phyloP scores from a whole-genome alignment of 1,284 basidiomycete genomes.

The Moesziomyces sp. region DNA sequence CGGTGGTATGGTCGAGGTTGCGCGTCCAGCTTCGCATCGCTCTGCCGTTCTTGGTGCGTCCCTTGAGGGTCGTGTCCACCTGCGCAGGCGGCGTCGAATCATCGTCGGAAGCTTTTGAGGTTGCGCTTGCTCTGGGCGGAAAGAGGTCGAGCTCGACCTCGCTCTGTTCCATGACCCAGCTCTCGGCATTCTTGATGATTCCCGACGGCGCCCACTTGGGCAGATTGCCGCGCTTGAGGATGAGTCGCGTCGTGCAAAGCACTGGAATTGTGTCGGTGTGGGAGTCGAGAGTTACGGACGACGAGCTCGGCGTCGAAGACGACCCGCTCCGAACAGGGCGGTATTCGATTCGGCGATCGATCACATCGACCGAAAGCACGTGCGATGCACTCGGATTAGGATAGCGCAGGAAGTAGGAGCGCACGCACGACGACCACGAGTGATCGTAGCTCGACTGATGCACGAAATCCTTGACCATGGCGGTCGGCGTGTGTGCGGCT shows the following conservation, averaged over 20 bases:
- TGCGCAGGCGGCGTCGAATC: neutral
- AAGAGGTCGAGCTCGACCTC: constrained; percentile 63
- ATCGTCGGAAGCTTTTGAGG: neutral
- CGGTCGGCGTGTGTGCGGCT: neutral
- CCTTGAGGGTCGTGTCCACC: constrained; percentile 17
- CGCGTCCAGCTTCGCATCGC: constrained; percentile 65
- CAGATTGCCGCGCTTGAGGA: constrained; percentile 88
- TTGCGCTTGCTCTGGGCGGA: constrained; percentile 17
- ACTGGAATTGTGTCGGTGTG: constrained; percentile 72
- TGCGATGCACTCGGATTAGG: constrained; percentile 96
- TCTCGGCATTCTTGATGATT: constrained; percentile 71
- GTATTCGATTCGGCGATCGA: constrained; percentile 74
- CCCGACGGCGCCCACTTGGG: constrained; percentile 90
- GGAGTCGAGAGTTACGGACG: constrained; percentile 21
- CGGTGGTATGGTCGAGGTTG: constrained; percentile 64
- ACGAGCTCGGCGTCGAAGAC: constrained; percentile 22
- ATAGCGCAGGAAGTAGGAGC: constrained; percentile 92
- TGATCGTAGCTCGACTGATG: constrained; percentile 46
- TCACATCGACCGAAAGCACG: constrained; percentile 92
- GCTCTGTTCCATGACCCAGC: constrained; percentile 67
- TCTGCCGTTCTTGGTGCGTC: constrained; percentile 43
- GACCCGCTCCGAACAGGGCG: constrained; percentile 36
- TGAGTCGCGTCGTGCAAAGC: constrained; percentile 87
- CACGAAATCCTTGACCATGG: constrained; percentile 50
- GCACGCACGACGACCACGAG: constrained; percentile 56